Evolutionary conservation across 805 yeast genomes (phyloP), one percentile per base, ranked within the genome.

Genomic region (Danielozyma ontarioensis): DNA sequence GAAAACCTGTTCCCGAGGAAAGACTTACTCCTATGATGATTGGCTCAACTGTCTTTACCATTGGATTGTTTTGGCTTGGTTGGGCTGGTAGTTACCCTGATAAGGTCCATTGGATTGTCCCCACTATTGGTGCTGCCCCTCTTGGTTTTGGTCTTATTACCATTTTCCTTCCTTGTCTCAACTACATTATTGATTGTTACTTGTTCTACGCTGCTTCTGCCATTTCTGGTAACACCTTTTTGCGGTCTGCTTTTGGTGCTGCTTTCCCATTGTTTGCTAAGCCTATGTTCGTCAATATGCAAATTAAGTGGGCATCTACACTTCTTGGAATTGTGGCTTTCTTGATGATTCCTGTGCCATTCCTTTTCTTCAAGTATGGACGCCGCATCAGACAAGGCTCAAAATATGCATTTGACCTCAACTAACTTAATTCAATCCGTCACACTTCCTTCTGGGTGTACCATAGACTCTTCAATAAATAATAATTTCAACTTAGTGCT

Each of bases 21-120:
- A 76, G 96, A 57, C 65, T 88, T 36, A 76, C 80, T 13, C 78
- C 89, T 22, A 76, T 87, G 82, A 73, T 85, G 59, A 57, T 72
- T 27, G 89, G 95, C 21, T 78, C 80, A 16, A 42, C 84, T 34
- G 52, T 72, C 6, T 85, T 88, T 64, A 82, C 94, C 18, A 65
- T 76, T 33, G 96, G 96, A 33, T 64, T 87, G 41, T 69, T 87
- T 49, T 83, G 95, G 95, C 69, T 88, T 55, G 76, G 84, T 36
- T 88, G 96, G 96, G 66, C 90, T 7, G 96, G 95, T 52, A 72
- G 76, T 42, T 88, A 79, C 57, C 80, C 74, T 31, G 57, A 79
- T 23, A 58, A 59, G n/a, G 75, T 85, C 25, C 95, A 81, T 52
- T 88, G 90, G 90, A 80, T 78, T 28, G 82, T 78, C 5, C 68